Conservation (phyloP, 495 filamentous ascomycete species). For the Halenospora varia region DNA sequence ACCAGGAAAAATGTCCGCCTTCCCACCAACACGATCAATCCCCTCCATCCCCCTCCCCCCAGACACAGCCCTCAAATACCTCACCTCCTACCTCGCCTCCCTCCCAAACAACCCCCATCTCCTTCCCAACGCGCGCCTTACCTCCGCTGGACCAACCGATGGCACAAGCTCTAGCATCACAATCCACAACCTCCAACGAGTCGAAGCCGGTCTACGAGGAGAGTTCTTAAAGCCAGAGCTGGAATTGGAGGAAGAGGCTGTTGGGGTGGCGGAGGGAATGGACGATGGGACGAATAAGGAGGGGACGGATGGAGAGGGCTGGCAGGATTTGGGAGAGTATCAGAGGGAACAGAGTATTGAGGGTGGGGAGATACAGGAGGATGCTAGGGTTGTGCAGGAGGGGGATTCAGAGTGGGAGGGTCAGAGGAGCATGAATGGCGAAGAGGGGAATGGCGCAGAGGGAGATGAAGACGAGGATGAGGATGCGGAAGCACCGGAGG, state of each 20-base stretch:
- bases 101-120: slow-evolving; percentile 54
- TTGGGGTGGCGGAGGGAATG: slow-evolving; percentile 4
- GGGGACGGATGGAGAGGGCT: slow-evolving; percentile 30
- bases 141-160: slow-evolving; percentile 53
- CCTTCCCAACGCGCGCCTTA: slow-evolving; percentile 63
- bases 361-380: slow-evolving; percentile 32
- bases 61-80: slow-evolving; percentile 48
- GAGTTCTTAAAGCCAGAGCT: slow-evolving; percentile 24
- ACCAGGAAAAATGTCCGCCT: slow-evolving; percentile 28
- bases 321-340: slow-evolving; percentile 50
- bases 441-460: slow-evolving; percentile 27
- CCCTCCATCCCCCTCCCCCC: slow-evolving; percentile 42
- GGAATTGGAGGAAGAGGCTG: slow-evolving; percentile 12
- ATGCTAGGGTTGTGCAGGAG: slow-evolving; percentile 19
- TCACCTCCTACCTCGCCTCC: slow-evolving; percentile 54
- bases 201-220: slow-evolving; percentile 51
- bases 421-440: slow-evolving; percentile 10
- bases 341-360: slow-evolving; percentile 40
- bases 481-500: slow-evolving; percentile 23
- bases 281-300: slow-evolving; percentile 12
- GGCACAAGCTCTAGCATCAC: slow-evolving; percentile 50
- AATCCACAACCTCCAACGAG: slow-evolving; percentile 61
- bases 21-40: slow-evolving; percentile 44
- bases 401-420: slow-evolving; percentile 26
- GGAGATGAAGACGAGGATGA: no score